phyloP scores from a whole-genome alignment of 2,329 filamentous ascomycete genomes.

The Sordariomycetes sp. region DNA sequence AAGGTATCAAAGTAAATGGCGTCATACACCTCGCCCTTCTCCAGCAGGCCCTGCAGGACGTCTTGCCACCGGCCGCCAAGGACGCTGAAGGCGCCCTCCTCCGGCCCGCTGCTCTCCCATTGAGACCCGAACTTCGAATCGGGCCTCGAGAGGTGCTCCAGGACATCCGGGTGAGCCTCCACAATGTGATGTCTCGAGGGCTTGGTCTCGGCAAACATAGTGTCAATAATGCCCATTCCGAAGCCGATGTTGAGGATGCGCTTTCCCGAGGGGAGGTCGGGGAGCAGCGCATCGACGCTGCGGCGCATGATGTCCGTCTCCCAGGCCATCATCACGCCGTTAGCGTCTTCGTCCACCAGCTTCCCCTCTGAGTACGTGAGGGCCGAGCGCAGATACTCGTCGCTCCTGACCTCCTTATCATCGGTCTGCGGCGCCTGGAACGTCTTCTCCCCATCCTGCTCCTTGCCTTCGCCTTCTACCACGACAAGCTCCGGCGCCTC shows the following conservation, averaged over 20 bases:
- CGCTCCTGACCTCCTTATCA: constrained; percentile 42
- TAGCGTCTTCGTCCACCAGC: constrained; percentile 60
- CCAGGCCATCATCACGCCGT: constrained; percentile 93
- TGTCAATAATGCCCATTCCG: constrained; percentile 82
- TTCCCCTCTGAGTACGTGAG: constrained; percentile 52
- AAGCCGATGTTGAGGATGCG: constrained; percentile 78
- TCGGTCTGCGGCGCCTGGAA: constrained; percentile 19
- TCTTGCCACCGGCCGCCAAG: constrained; percentile 71
- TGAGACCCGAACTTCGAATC: constrained; percentile 36
- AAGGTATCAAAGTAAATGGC: constrained; percentile 98
- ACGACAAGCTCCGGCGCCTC: constrained; percentile 14
- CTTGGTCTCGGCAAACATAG: constrained; percentile 54
- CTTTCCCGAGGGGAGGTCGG: constrained; percentile 31
- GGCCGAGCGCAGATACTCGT: constrained; percentile 54
- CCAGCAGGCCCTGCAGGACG: constrained; percentile 54
- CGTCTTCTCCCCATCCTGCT: constrained; percentile 8
- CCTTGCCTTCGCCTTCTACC: constrained; percentile 5
- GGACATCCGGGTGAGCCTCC: constrained; percentile 70
- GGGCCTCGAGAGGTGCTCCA: constrained; percentile 43
- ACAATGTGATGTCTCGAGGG: constrained; percentile 70
- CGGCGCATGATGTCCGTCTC: constrained; percentile 75
- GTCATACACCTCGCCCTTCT: constrained; percentile 60
- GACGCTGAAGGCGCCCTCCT: constrained; percentile 58
- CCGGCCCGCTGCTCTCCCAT: constrained; percentile 42
- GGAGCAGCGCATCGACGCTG: constrained; percentile 54